Base-by-base conservation (phyloP, 345 rosid genomes). In the Lepidium aucheri region DNA sequence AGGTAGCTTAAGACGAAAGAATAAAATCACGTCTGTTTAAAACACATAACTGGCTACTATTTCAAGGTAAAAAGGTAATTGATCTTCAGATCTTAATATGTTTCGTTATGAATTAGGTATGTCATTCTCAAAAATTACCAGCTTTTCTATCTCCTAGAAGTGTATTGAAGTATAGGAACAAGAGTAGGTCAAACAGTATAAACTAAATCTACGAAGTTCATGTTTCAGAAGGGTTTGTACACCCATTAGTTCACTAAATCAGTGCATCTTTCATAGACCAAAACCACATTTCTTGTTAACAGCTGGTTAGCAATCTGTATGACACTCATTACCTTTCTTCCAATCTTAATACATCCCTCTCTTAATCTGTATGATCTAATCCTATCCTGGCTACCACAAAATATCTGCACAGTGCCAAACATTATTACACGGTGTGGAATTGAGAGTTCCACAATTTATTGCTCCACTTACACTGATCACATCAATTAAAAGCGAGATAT, bases 371-470 rank as follows among this genome's bases (percentile, higher is more conserved):
- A 61, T 53, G 51, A 51, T 64, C 51, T 9, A 60, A 17, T 33
- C 46, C 46, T 39, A 51, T 51, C 50, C 26, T 68, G 49, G 65
- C 64, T 46, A 7, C 36, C 26, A 16, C 39, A 32, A 26, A 67
- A 67, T 20, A 24, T 38, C 35, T 22, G 63, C 9, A 13, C 22
- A 16, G 65, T 36, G 64, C 49, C 6, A 2, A 42, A 33, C 54
- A 32, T 18, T 18, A 41, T 30, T 28, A 43, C 3, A 6, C 45
- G 16, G 30, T 18, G 5, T 15, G 53, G 40, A 55, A 44, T n/a
- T 43, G 47, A 49, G 60, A 43, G 55, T 24, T 44, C 35, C 68
- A 51, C 54, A 70, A 30, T 59, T 60, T 7, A 47, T 36, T 13
- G 41, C 61, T 43, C 56, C 26, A 35, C 39, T 43, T 18, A 30